Evolutionary conservation across 2,329 filamentous ascomycete species (phyloP), one percentile per base, ranked within the genome.

Genomic region (Microdochium nivale): DNA sequence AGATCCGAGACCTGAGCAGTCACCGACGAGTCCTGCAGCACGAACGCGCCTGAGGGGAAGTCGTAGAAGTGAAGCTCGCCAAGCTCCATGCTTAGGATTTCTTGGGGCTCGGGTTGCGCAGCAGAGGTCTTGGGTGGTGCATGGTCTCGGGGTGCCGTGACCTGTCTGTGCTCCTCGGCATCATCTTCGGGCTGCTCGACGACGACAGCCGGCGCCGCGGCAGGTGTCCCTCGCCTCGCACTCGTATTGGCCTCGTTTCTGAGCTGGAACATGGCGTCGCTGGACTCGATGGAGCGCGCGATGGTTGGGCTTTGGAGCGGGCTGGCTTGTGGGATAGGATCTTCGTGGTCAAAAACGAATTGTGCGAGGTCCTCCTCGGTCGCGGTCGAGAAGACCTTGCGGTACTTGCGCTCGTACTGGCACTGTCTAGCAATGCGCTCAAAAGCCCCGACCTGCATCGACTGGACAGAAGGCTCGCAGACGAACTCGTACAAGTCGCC

Each of bases 401-500:
- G 83, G 68, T 94, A 95, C 69, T 96, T 97, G 63, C 92, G 83
- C 73, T 99, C 94, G 86, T 95, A 99, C 70, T 99, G 94, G 67
- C 94, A 96, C 80, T 96, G 86, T 53, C 88, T 80, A 8, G 94
- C 88, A 50, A 90, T 84, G 51, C 86, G 77, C 63, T 92, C 83
- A 67, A 99, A 97, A 16, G 86, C 81, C 47, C 85, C 78, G 24
- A 94, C 86, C 60, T 91, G 87, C 48, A 83, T 78, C 2, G 83
- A 73, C 25, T 83, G 75, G 43, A 87, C 81, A 13, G 84, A 84
- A 37, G 76, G 68, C 70, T 97, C 94, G 73, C 91, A 97, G 57
- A 99, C 88, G 65, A 97, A 99, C 68, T 99, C 92, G 78, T 89
- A 99, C n/a, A 97, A 79, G 69, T 99, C 94, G 51, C 90, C 92